Conservation (phyloP, 2,329 filamentous ascomycete species). For the Exophiala xenobiotica region DNA sequence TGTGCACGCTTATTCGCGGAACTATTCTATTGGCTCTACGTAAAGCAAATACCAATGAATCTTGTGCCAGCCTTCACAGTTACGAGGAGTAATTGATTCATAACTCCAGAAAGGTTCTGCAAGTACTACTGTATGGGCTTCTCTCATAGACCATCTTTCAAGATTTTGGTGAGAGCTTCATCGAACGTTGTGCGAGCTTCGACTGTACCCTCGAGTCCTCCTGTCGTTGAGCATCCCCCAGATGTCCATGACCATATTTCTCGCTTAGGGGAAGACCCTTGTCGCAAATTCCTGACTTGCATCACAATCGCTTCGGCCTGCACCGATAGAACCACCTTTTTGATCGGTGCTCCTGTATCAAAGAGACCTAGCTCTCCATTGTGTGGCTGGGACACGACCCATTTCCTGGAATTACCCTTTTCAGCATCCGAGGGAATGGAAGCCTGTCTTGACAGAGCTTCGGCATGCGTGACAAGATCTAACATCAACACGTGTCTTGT, state of each 20-base stretch:
- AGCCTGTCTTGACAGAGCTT: slow-evolving; percentile 4
- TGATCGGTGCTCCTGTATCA: slow-evolving; percentile 11
- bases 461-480: slow-evolving; percentile 14
- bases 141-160: background rate
- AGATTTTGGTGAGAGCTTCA: slow-evolving; percentile 6
- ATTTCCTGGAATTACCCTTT: background rate
- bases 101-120: too few species aligned
- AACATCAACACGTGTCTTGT: slow-evolving; percentile 14
- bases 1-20: too few species aligned
- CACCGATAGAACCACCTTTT: slow-evolving; percentile 17
- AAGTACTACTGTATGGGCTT: background rate
- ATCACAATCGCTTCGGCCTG: slow-evolving; percentile 11
- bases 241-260: slow-evolving; percentile 20
- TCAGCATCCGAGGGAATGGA: background rate
- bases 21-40: too few species aligned
- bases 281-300: background rate
- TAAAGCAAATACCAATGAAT: too few species aligned
- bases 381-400: slow-evolving; percentile 17
- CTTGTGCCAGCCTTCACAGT: too few species aligned
- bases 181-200: slow-evolving; percentile 11
- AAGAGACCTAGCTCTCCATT: slow-evolving; percentile 19
- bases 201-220: slow-evolving; percentile 5
- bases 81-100: too few species aligned
- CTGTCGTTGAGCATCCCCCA: slow-evolving; percentile 12
- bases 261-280: background rate